Evolutionary conservation across 2,329 filamentous ascomycete genomes (phyloP).

Genomic region (Ophiocordyceps camponoti-leonardi): DNA sequence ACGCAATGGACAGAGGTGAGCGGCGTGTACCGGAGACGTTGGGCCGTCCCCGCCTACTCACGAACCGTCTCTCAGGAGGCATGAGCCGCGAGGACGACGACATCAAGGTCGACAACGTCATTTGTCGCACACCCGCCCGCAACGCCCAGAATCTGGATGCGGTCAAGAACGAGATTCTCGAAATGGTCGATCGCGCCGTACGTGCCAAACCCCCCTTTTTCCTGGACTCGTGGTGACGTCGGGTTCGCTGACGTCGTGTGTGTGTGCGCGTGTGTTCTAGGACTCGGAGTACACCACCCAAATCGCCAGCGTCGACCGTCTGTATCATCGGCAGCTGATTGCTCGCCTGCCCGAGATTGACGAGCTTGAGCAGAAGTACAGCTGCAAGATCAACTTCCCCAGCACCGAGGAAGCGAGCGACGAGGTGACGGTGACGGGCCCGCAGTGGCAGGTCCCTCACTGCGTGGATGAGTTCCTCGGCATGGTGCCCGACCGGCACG

Average conservation of each 20-base stretch:
- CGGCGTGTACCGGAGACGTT: not conserved
- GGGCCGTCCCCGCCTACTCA: not conserved
- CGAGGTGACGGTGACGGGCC: slow-evolving; percentile 85
- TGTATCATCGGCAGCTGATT: slow-evolving; percentile 90
- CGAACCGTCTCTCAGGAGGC: slow-evolving; percentile 22
- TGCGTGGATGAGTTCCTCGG: slow-evolving; percentile 92
- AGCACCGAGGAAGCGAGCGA: slow-evolving; percentile 96
- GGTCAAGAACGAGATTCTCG: slow-evolving; percentile 97
- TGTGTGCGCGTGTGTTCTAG: slow-evolving; percentile 21
- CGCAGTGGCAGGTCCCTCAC: slow-evolving; percentile 94
- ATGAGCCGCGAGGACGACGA: slow-evolving; percentile 94
- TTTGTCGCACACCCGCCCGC: slow-evolving; percentile 89
- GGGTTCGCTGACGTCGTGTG: slow-evolving; percentile 3
- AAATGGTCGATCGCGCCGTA: slow-evolving; percentile 93
- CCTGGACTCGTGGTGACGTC: not conserved
- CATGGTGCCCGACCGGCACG: slow-evolving; percentile 94
- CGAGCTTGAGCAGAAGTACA: slow-evolving; percentile 95
- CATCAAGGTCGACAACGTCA: slow-evolving; percentile 96
- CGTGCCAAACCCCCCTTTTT: slow-evolving; percentile 17
- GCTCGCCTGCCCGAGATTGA: slow-evolving; percentile 79
- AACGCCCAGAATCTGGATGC: slow-evolving; percentile 94
- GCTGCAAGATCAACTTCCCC: slow-evolving; percentile 97
- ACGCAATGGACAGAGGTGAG: slow-evolving; percentile 85
- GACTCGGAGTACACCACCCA: slow-evolving; percentile 96
- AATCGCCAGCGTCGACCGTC: slow-evolving; percentile 78